Base-by-base conservation (phyloP, 345 rosid genomes). In the Hibiscus mutabilis region DNA sequence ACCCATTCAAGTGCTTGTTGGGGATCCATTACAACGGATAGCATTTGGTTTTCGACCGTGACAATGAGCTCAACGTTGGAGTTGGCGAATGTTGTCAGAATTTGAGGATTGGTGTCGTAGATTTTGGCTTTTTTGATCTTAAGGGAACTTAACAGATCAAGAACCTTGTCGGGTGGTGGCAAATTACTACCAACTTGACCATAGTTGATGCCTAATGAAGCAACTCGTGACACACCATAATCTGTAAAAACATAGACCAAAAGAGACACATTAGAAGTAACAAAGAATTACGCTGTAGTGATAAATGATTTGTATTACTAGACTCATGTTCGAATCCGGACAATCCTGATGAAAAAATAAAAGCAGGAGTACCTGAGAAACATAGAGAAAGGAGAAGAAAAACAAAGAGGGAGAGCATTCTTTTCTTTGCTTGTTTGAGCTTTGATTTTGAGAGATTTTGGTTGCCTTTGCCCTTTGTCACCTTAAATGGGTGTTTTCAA, bases 1-100 rank as follows among this genome's bases (percentile, higher is more conserved):
- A 89, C 90, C 97, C 97, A 91, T 60, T 86, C 91, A 35, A 89
- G 85, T 47, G 97, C 97, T 74, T 89, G 90, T 57, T 86, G 91
- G 14, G 90, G 93, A 74, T 91, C 87, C 33, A 64, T 77, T 68
- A 91, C 71, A 24, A 65, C 77, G 0, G 91, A 73, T 42, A 95
- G 72, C 93, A 92, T 84, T 55, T 85, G 49, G 70, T 95, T 95
- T 72, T 89, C 97, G 3, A 95, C 80, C 0, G 97, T 92, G 72
- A 95, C 97, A 29, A 90, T 74, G 12, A 95, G 77, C 71, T 95
- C 97, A 6, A 92, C 69, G 49, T 71, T 84, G 72, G 94, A 89
- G 64, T 89, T 82, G 10, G 94, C 88, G 62, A 95, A 92, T 80
- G 97, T 85, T 9, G 90, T 76, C 46, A 95, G 59, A 27, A 95